Conservation (phyloP, 2,329 filamentous ascomycete species). For the Botrytis pseudocinerea region DNA sequence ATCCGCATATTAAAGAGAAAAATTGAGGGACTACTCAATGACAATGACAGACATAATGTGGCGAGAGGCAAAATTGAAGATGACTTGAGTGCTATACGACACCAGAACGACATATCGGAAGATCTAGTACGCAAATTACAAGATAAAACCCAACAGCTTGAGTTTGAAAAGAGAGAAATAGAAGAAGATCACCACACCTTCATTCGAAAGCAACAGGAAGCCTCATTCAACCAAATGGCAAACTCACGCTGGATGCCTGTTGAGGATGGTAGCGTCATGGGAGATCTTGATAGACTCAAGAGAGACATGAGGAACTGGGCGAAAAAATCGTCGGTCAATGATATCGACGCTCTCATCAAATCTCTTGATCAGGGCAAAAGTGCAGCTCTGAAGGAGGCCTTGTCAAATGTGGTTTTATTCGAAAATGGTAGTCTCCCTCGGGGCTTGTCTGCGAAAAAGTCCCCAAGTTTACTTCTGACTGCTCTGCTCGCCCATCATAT, state of each 20-base stretch:
- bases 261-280: conserved; percentile 21
- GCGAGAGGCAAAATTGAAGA: too few species aligned
- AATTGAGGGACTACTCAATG: too few species aligned
- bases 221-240: conserved; percentile 22
- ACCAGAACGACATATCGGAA: too few species aligned
- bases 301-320: conserved; percentile 21
- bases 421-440: conserved; percentile 22
- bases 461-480: conserved; percentile 27
- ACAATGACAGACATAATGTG: too few species aligned
- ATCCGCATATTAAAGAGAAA: too few species aligned
- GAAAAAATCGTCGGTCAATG: conserved; percentile 9
- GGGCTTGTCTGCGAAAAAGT: conserved; percentile 3
- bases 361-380: too few species aligned
- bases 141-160: background rate
- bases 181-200: conserved; percentile 17
- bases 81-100: too few species aligned
- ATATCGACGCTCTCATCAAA: background rate
- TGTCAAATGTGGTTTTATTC: background rate
- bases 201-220: conserved; percentile 26
- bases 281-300: conserved; percentile 23
- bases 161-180: background rate
- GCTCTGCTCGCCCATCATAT: conserved; percentile 28
- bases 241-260: conserved; percentile 15
- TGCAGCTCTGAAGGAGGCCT: too few species aligned
- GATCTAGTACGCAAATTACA: background rate